Evolutionary conservation across 2,329 filamentous ascomycete genomes (phyloP).

Genomic region (Colletotrichum limetticola): DNA sequence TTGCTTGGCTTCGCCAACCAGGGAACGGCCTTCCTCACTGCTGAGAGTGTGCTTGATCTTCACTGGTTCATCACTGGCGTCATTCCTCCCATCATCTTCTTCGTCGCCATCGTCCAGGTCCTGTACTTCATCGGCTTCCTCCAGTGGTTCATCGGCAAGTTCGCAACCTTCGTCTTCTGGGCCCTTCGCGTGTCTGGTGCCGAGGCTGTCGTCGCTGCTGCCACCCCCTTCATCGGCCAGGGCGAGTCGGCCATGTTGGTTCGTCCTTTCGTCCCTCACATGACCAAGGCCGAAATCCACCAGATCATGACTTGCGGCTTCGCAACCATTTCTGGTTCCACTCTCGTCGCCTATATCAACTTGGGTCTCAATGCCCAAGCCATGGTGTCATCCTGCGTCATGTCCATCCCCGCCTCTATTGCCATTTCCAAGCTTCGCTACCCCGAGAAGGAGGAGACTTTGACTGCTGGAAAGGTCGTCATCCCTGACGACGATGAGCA

Average conservation of each 20-base stretch:
- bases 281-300: slow-evolving; percentile 89
- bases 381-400: slow-evolving; percentile 90
- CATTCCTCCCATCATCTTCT: slow-evolving; percentile 95
- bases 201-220: slow-evolving; percentile 92
- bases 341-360: slow-evolving; percentile 85
- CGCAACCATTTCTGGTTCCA: slow-evolving; percentile 90
- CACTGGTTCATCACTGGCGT: slow-evolving; percentile 81
- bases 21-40: slow-evolving; percentile 79
- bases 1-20: slow-evolving; percentile 80
- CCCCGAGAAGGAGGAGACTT: slow-evolving; percentile 86
- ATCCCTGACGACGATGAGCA: slow-evolving; percentile 83
- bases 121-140: slow-evolving; percentile 83
- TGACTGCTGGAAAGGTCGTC: slow-evolving; percentile 84
- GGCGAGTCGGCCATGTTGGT: slow-evolving; percentile 95
- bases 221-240: slow-evolving; percentile 93
- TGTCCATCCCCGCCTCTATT: slow-evolving; percentile 93
- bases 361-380: slow-evolving; percentile 88
- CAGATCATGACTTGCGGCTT: slow-evolving; percentile 95
- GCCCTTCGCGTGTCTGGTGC: slow-evolving; percentile 86
- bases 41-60: slow-evolving; percentile 51
- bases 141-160: slow-evolving; percentile 91
- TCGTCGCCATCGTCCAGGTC: slow-evolving; percentile 90
- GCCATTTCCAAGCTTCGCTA: slow-evolving; percentile 91
- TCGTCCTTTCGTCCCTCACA: slow-evolving; percentile 83
- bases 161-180: slow-evolving; percentile 94